Evolutionary conservation across 164 flowering plant species (phyloP).

Genomic region (Houttuynia cordata): DNA sequence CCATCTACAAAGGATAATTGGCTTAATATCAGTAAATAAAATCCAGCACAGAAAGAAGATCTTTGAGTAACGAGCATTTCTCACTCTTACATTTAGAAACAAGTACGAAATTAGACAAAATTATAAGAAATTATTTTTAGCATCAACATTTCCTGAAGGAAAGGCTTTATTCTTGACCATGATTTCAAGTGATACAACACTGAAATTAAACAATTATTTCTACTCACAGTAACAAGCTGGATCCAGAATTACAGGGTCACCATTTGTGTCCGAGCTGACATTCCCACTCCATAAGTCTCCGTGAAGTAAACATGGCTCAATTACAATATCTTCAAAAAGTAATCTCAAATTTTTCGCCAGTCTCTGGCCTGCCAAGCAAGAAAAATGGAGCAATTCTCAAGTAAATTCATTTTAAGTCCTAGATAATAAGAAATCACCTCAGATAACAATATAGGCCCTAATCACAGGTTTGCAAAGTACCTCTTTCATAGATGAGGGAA

Average conservation of each 20-base stretch:
- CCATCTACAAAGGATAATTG: slow-evolving; percentile 43
- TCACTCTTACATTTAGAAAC: too few species aligned
- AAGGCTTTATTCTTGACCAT: too few species aligned
- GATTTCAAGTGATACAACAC: too few species aligned
- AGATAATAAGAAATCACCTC: neutral
- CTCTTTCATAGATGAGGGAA: slow-evolving; percentile 70
- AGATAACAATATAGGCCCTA: neutral
- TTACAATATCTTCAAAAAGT: slow-evolving; percentile 58
- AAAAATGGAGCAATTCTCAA: neutral
- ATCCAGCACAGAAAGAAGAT: slow-evolving; percentile 20
- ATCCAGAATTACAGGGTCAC: slow-evolving; percentile 91
- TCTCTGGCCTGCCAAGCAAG: slow-evolving; percentile 48
- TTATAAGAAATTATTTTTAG: too few species aligned
- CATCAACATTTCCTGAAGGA: too few species aligned
- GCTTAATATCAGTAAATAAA: neutral
- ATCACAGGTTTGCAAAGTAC: slow-evolving; percentile 18
- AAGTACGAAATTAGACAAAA: too few species aligned
- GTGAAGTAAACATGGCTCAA: slow-evolving; percentile 92
- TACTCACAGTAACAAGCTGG: slow-evolving; percentile 97
- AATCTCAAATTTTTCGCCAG: slow-evolving; percentile 58
- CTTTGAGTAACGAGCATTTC: too few species aligned
- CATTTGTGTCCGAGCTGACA: slow-evolving; percentile 67
- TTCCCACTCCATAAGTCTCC: slow-evolving; percentile 99
- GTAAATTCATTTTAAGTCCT: neutral
- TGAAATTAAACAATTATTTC: neutral